These are phyloP conservation scores for Fragaria iinumae DNA, from an alignment of 306 rosid species.

Conservation along the genomic window DNA sequence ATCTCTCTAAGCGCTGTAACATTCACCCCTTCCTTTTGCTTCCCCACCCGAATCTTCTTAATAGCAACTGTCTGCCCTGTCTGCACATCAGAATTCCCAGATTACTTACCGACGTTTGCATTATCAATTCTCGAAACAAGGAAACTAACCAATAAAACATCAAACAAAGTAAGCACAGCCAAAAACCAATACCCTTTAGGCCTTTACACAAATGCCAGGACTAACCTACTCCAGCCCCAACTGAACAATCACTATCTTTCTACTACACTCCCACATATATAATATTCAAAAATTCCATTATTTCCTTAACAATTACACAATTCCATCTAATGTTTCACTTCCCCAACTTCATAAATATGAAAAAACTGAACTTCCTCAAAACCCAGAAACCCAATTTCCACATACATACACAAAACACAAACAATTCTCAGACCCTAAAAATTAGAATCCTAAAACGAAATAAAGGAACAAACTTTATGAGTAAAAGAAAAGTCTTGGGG, in stretches of 20 bases:
- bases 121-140: background rate
- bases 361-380: background rate
- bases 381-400: background rate
- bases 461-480: background rate
- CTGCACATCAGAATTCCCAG: conserved; percentile 44
- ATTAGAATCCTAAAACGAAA: background rate
- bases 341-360: background rate
- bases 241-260: background rate
- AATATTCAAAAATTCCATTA: background rate
- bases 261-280: background rate
- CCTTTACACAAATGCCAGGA: background rate
- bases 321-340: background rate
- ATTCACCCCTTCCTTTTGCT: conserved; percentile 94
- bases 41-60: conserved; percentile 93
- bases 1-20: conserved; percentile 92
- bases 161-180: background rate
- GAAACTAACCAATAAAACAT: background rate
- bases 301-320: background rate
- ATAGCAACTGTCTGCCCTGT: conserved; percentile 91
- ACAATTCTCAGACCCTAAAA: background rate
- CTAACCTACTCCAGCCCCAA: background rate
- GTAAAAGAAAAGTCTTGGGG: background rate
- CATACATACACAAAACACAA: background rate
- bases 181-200: background rate
- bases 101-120: conserved; percentile 4